These are phyloP conservation scores for Thinopyrum elongatum DNA, from an alignment of 176 grass and related monocot species.

Conservation along the genomic window DNA sequence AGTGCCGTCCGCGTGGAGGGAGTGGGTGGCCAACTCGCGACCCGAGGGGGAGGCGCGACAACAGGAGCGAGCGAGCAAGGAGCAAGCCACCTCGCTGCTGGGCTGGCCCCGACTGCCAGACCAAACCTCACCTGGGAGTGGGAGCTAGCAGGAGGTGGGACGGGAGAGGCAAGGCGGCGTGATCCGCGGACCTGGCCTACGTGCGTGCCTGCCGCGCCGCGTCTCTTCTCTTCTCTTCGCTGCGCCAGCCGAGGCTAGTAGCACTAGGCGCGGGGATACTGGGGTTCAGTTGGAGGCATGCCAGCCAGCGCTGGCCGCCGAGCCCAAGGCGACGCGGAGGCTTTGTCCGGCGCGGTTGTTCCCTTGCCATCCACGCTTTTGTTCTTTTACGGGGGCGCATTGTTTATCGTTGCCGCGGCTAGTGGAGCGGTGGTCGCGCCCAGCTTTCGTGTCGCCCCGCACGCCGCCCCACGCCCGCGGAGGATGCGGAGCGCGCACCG, in stretches of 20 bases:
- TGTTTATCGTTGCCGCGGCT: conserved; percentile 31
- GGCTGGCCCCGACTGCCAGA: background rate
- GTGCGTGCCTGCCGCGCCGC: background rate
- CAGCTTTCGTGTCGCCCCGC: conserved; percentile 21
- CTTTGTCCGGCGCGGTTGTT: conserved; percentile 31
- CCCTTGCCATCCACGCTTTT: background rate
- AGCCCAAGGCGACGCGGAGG: background rate
- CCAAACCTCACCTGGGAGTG: background rate
- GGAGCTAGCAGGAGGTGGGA: background rate
- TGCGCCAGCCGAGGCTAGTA: too few relatives aligned
- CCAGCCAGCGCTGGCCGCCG: background rate
- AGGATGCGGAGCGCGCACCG: background rate
- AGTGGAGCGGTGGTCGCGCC: conserved; percentile 24
- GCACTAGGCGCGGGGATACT: too few relatives aligned
- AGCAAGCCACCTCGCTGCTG: background rate
- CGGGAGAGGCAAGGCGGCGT: background rate
- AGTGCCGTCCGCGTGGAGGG: background rate
- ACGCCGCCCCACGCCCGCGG: conserved; percentile 1
- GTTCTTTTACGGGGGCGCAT: background rate
- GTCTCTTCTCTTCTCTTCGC: too few relatives aligned
- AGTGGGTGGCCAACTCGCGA: conserved; percentile 33
- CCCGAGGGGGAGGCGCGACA: conserved; percentile 4
- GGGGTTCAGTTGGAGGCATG: too few relatives aligned
- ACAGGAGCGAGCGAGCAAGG: background rate
- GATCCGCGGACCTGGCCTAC: background rate